Base-by-base conservation (phyloP, 225 moss, liverwort and hornwort genomes). In the Ulota crispa region DNA sequence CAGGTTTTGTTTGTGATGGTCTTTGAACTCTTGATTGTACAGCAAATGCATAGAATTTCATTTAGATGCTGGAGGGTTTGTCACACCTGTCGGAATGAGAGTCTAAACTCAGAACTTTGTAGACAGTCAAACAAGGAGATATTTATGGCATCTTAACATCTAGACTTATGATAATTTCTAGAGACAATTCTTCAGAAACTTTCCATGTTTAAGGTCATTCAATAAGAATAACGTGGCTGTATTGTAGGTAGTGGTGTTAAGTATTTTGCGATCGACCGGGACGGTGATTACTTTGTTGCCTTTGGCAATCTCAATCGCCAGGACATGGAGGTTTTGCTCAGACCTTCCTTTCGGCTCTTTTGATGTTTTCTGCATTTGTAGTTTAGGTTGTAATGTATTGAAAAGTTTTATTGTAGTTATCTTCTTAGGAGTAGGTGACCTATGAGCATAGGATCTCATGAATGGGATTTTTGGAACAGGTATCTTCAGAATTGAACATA, bases 281-380 rank as follows among this genome's bases (percentile, higher is more conserved):
- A 83, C 11, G 85, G 41, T 77, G 91, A 89, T 23, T 87, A 91
- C 52, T 91, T 62, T 31, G 12, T 91, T 78, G 91, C 88, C 57
- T 85, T 76, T 7, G 91, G 87, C 76, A 91, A 91, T 70, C 86
- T 89, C 55, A 87, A 89, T 72, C 62, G 41, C 68, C 57, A 76
- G 57, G 85, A 91, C 72, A 78, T 81, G 34, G 78, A 87, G 91
- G 91, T 91, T 53, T 45, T 75, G 52, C 21, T 63, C 15, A 47
- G 72, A 67, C 30, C 39, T 61, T 11, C n/a, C 11, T 43, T 70
- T 80, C 2, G 23, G 53, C 71, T 41, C 23, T 59, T 70, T 8
- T 82, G 31, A 77, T 55, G 21, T 20, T 72, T 41, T 72, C 20
- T 64, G 62, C n/a, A 24, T 34, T 61, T 42, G 52, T 45, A 20